Evolutionary conservation across 2,329 filamentous ascomycete genomes (phyloP).

Genomic region (Colletotrichum trifolii): DNA sequence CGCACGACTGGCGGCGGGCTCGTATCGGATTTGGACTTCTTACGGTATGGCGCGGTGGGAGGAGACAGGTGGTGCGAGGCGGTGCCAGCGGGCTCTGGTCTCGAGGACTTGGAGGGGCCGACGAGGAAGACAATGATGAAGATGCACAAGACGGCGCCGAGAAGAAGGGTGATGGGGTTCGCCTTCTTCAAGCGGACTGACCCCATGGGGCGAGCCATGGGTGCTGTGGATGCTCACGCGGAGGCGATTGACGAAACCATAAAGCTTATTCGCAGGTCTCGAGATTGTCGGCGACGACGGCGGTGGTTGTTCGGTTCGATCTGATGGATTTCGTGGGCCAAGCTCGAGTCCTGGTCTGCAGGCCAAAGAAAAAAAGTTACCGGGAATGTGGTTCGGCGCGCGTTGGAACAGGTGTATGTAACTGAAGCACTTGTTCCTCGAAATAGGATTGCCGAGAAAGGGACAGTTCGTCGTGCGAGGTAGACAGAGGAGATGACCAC

Average conservation of each 20-base stretch:
- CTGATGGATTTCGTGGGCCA: not conserved
- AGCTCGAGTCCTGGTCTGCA: not conserved
- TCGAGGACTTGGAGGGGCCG: slow-evolving; percentile 61
- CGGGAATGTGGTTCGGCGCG: slow-evolving; percentile 13
- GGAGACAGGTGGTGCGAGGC: slow-evolving; percentile 57
- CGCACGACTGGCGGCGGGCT: slow-evolving; percentile 86
- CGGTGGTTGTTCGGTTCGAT: slow-evolving; percentile 19
- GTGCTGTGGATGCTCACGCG: slow-evolving; percentile 34
- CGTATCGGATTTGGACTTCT: slow-evolving; percentile 62
- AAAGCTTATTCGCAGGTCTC: slow-evolving; percentile 19
- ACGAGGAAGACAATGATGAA: slow-evolving; percentile 75
- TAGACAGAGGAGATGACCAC: slow-evolving; percentile 14
- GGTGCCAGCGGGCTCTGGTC: slow-evolving; percentile 57
- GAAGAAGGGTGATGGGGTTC: slow-evolving; percentile 78
- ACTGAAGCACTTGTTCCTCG: no score
- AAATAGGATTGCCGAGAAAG: no score
- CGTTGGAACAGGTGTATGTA: not conserved
- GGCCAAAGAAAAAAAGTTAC: not conserved
- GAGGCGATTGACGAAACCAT: slow-evolving; percentile 38
- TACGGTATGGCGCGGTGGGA: slow-evolving; percentile 56
- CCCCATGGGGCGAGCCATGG: slow-evolving; percentile 70
- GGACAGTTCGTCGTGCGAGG: not conserved
- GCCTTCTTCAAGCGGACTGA: slow-evolving; percentile 81
- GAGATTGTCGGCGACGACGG: slow-evolving; percentile 18
- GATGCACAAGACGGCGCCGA: slow-evolving; percentile 78